Evolutionary conservation across 352 stramenopile genomes (phyloP).

Genomic region (Pythium aristosporum): DNA sequence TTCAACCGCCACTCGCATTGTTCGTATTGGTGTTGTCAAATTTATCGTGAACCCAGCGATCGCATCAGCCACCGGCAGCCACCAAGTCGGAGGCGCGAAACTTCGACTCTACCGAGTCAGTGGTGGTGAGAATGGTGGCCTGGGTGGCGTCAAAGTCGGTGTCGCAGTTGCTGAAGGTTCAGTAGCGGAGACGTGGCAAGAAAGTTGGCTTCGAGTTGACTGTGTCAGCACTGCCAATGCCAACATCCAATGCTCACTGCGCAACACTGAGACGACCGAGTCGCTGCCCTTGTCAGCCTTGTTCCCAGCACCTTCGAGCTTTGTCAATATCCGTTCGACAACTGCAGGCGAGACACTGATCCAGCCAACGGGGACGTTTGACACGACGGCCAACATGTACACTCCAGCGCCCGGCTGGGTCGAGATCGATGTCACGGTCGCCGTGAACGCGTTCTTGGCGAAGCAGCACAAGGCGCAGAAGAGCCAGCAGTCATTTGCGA

Average conservation of each 20-base stretch:
- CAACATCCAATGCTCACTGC: slow-evolving; percentile 10
- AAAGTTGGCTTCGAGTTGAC: slow-evolving; percentile 30
- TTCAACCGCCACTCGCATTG: slow-evolving; percentile 23
- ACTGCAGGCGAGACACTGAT: slow-evolving; percentile 36
- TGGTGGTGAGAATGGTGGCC: slow-evolving; percentile 60
- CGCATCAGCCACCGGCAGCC: slow-evolving; percentile 35
- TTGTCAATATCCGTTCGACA: slow-evolving; percentile 27
- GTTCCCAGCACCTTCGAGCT: slow-evolving; percentile 35
- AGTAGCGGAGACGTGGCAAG: slow-evolving; percentile 37
- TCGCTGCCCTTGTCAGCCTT: slow-evolving; percentile 24
- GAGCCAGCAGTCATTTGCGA: slow-evolving; percentile 6
- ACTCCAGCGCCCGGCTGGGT: slow-evolving; percentile 45
- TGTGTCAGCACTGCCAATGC: slow-evolving; percentile 30
- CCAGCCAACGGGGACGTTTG: slow-evolving; percentile 33
- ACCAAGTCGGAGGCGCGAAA: slow-evolving; percentile 48
- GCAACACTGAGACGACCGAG: background rate
- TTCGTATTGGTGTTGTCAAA: slow-evolving; percentile 37
- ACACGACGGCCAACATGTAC: slow-evolving; percentile 41
- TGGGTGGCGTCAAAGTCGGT: slow-evolving; percentile 56
- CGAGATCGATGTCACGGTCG: slow-evolving; percentile 66
- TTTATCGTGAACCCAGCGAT: slow-evolving; percentile 43
- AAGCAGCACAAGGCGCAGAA: slow-evolving; percentile 20
- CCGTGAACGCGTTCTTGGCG: slow-evolving; percentile 51
- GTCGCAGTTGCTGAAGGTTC: slow-evolving; percentile 29
- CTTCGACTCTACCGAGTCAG: slow-evolving; percentile 55